Percentiles rank a stretch among this genome's conserved stretches.
phyloP scores from a whole-genome alignment of 768 basidiomycete genomes.

The Pulveroboletus sp. region DNA sequence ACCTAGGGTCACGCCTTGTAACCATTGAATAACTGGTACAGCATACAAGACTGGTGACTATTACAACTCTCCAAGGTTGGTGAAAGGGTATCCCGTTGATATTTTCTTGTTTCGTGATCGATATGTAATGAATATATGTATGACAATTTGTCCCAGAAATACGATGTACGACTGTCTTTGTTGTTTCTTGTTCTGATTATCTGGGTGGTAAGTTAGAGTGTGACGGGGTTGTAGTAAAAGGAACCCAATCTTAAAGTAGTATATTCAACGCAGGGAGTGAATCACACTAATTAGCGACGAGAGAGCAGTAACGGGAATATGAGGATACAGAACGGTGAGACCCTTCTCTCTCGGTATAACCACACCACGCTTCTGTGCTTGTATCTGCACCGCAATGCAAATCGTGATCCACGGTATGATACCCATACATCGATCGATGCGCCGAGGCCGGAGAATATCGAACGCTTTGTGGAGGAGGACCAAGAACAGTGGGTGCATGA shows the following conservation, averaged over 20 bases:
- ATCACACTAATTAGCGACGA: background rate
- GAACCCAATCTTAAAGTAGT: too few relatives aligned
- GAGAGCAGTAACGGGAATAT: background rate
- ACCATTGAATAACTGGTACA: background rate
- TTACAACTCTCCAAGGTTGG: background rate
- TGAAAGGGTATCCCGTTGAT: background rate
- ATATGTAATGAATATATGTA: too few relatives aligned
- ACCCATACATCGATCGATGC: background rate
- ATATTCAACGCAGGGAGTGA: too few relatives aligned
- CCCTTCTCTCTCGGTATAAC: background rate
- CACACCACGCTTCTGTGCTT: background rate
- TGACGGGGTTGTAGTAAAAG: too few relatives aligned
- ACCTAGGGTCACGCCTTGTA: background rate
- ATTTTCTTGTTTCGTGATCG: too few relatives aligned
- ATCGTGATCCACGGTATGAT: background rate
- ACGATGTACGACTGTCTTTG: too few relatives aligned
- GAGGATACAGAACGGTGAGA: background rate
- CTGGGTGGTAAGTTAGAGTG: too few relatives aligned
- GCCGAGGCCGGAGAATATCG: background rate
- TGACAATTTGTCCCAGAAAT: too few relatives aligned
- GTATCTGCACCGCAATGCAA: background rate
- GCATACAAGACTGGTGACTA: background rate
- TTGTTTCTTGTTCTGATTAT: too few relatives aligned
- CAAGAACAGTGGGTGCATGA: background rate
- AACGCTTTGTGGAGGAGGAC: background rate